These are phyloP conservation scores for Microsporum audouinii DNA, from an alignment of 2,329 filamentous ascomycete species.

Conservation along the genomic window DNA sequence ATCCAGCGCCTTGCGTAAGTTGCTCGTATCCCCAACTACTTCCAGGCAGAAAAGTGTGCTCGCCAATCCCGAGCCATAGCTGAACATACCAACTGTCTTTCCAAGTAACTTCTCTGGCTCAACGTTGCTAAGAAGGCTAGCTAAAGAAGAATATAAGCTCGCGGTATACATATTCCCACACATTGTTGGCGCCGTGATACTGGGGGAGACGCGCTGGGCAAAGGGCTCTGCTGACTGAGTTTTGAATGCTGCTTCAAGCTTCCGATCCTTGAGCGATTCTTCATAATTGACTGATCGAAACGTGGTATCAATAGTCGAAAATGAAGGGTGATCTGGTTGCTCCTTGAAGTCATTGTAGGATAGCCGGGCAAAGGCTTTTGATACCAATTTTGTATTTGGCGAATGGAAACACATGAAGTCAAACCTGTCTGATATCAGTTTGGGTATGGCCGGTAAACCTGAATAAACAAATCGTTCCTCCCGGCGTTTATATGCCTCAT, in stretches of 20 bases:
- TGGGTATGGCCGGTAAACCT: constrained; percentile 32
- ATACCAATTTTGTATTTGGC: constrained; percentile 74
- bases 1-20: constrained; percentile 56
- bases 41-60: constrained; percentile 58
- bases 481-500: constrained; percentile 67
- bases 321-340: constrained; percentile 55
- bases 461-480: constrained; percentile 49
- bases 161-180: constrained; percentile 57
- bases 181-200: constrained; percentile 64
- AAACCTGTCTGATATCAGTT: constrained; percentile 52
- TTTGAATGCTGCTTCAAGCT: constrained; percentile 80
- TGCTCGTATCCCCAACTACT: constrained; percentile 57
- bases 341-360: constrained; percentile 76
- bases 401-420: constrained; percentile 76
- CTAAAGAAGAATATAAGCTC: constrained; percentile 47
- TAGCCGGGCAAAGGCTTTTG: constrained; percentile 73
- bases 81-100: constrained; percentile 66
- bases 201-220: constrained; percentile 61
- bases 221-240: constrained; percentile 71
- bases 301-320: constrained; percentile 64
- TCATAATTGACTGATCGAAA: constrained; percentile 67
- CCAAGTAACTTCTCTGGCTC: constrained; percentile 52
- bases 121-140: constrained; percentile 52
- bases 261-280: constrained; percentile 68
- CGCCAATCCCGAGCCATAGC: constrained; percentile 66